phyloP scores from a whole-genome alignment of 495 filamentous ascomycete species.

The Talaromyces nanjingensis region DNA sequence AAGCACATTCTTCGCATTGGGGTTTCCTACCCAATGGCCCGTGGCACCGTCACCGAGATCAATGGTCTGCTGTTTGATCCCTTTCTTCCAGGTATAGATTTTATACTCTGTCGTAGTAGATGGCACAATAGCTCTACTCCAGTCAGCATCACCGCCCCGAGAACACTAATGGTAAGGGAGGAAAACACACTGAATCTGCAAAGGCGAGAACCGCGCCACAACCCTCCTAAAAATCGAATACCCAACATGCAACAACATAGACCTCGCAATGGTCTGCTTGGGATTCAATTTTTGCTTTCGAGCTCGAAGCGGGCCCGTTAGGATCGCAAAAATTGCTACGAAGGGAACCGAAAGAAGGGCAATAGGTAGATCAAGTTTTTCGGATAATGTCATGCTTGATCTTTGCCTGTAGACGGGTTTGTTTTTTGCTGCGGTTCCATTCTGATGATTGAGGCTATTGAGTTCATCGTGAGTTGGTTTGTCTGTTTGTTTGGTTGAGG shows the following conservation, averaged over 20 bases:
- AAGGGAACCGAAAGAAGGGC: conserved; percentile 1
- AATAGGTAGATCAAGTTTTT: conserved; percentile 2
- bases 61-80: conserved; percentile 40
- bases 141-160: neutral
- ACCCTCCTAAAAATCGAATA: conserved; percentile 22
- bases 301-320: conserved; percentile 5
- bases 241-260: conserved; percentile 20
- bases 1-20: conserved; percentile 48
- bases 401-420: neutral
- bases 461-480: conserved; percentile 1
- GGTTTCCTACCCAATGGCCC: conserved; percentile 54
- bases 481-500: neutral
- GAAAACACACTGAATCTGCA: conserved; percentile 29
- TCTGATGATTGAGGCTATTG: neutral
- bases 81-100: conserved; percentile 32
- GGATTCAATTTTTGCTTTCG: conserved; percentile 5
- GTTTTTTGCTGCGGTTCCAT: neutral
- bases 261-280: neutral
- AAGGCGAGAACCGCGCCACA: conserved; percentile 15
- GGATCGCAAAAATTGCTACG: neutral
- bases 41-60: conserved; percentile 41
- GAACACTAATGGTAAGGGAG: neutral
- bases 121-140: conserved; percentile 22
- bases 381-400: neutral
- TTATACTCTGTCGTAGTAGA: conserved; percentile 41